Evolutionary conservation across 164 flowering plant genomes (phyloP), one percentile per base, ranked within the genome.

Genomic region (Tetrastigma voinierianum): DNA sequence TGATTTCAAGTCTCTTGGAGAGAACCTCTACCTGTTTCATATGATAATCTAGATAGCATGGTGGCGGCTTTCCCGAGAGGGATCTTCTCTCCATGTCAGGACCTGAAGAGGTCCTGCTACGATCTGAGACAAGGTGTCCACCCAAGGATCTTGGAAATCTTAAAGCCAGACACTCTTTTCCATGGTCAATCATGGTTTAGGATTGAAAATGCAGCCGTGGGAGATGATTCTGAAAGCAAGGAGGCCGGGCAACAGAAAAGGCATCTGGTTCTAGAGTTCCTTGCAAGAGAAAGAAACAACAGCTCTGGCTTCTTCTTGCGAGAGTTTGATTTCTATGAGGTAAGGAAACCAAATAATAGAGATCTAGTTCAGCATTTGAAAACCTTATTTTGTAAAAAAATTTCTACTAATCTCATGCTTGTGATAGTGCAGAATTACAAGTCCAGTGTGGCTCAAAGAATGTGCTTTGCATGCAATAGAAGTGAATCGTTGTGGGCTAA

Each of bases 311-410:
- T 76, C 74, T 78, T 80, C 63, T 74, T 78, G 23, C 78, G n/a
- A n/a, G 77, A 78, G 20, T 55, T 64, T 58, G 78, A 74, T 40
- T 80, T 78, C 60, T 75, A n/a, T n/a, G n/a, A n/a, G n/a, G 86
- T 82, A 60, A 74, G 76, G 19, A 40, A 8, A 32, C 40, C 40
- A 32, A 32, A n/a, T n/a, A n/a, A n/a, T n/a, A 32, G 40, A 3
- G 40, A 2, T 32, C 6, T 4, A 32, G 6, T 32, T 32, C 0
- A 32, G 40, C 40, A 32, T 32, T 32, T 32, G 40, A 32, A n/a
- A 32, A 32, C 40, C 40, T 32, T 32, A 10, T 60, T 51, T 10
- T 25, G 10, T 59, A 14, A 16, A n/a, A n/a, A 15, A 49, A 3
- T 46, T 20, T 10, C 10, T 64, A 4, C 45, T 5, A 62, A 46